Evolutionary conservation across 495 filamentous ascomycete species (phyloP).

Genomic region (Trichoderma orchidacearum): DNA sequence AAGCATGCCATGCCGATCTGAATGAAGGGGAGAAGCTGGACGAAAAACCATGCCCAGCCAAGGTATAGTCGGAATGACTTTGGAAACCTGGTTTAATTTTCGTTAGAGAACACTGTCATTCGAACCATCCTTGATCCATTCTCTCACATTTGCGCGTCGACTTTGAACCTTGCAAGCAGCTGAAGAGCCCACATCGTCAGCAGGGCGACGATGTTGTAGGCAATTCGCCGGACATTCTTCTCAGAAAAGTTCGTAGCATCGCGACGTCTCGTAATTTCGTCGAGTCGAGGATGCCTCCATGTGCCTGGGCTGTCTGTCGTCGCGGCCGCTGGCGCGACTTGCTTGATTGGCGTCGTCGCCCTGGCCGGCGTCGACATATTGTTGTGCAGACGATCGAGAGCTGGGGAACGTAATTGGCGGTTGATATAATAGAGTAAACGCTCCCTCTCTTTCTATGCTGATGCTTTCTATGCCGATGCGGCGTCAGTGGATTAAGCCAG

Average conservation of each 20-base stretch:
- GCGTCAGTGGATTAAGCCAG: background rate
- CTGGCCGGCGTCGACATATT: background rate
- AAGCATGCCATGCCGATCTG: constrained; percentile 53
- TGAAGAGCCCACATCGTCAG: constrained; percentile 23
- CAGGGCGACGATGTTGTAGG: constrained; percentile 48
- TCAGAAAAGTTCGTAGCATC: constrained; percentile 60
- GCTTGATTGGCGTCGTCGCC: constrained; percentile 29
- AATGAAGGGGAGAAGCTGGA: constrained; percentile 46
- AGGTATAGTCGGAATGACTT: constrained; percentile 12
- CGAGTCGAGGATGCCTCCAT: constrained; percentile 74
- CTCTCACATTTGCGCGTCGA: background rate
- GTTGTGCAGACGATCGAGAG: background rate
- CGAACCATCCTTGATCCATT: background rate
- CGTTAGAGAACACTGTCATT: background rate
- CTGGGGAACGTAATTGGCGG: background rate
- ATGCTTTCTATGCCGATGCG: too few species aligned
- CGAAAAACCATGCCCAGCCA: constrained; percentile 17
- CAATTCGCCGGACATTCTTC: constrained; percentile 48
- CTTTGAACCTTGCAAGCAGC: constrained; percentile 8
- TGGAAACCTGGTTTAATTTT: background rate
- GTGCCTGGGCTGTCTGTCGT: constrained; percentile 48
- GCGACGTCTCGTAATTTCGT: constrained; percentile 64
- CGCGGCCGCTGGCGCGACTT: constrained; percentile 14
- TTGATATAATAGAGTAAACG: background rate
- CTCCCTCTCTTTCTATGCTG: background rate